Base-by-base conservation (phyloP, 1,139 yeast species). In the Diutina ranongensis region DNA sequence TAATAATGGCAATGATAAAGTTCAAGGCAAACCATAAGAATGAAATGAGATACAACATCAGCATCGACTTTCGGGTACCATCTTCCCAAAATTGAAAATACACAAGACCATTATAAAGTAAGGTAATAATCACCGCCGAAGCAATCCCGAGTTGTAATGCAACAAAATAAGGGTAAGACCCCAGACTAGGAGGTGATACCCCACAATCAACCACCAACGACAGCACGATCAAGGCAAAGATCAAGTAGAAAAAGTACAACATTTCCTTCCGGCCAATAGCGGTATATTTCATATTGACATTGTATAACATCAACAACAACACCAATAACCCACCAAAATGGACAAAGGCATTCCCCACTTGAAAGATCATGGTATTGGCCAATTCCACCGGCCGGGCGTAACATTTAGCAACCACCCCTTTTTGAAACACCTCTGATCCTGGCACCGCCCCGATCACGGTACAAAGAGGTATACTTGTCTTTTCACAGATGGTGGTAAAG, bases 41-140 rank as follows among this genome's bases (percentile, higher is more conserved):
- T 15, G 82, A 67, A 2, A 74, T 57, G 5, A 68, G 48, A 51
- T 87, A 67, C 46, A 84, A 63, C 2, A 70, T 59, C 64, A 78
- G 65, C 70, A 85, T 72, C 2, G 95, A 79, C 50, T 60, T 67
- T 31, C 63, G 59, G 1, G 95, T 81, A 8, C 97, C 97, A 61
- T 92, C 97, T 63, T 88, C 97, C 94, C 95, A 89, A 46, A 87
- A 65, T 60, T 88, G 94, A 62, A 86, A 87, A 38, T 92, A 88
- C 25, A 88, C 62, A 8, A 92, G 58, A 5, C 97, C 97, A 53
- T 83, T 82, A 49, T 78, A 69, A 57, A 85, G 64, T 48, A 89
- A 63, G 44, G 83, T 64, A 66, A 81, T 71, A 57, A 94, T 83
- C 33, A 80, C 71, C 0, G 87, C 81, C 19, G 88, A 78, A 0